phyloP scores from a whole-genome alignment of 495 filamentous ascomycete species.

The Penicillium diatomitis region DNA sequence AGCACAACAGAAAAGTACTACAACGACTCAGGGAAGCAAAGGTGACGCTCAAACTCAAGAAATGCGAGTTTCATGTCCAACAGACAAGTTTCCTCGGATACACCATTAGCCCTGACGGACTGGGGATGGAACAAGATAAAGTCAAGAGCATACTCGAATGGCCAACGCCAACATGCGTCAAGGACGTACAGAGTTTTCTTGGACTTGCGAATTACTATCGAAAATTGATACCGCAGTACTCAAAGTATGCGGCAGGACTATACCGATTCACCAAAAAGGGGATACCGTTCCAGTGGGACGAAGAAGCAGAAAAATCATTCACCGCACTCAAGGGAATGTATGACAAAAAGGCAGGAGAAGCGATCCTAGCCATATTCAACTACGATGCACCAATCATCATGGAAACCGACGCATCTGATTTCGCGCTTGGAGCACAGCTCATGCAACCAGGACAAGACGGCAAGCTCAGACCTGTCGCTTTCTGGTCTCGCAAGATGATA shows the following conservation, averaged over 20 bases:
- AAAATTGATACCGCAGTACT: neutral
- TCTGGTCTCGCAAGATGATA: neutral
- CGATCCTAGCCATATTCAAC: neutral
- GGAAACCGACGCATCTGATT: no score
- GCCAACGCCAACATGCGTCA: no score
- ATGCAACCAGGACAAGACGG: no score
- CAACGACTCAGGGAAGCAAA: neutral
- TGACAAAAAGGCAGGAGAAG: neutral
- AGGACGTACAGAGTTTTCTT: no score
- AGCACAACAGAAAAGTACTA: neutral
- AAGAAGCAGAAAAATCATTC: neutral
- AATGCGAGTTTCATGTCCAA: constrained; percentile 1
- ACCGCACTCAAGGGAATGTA: neutral
- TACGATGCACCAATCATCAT: no score
- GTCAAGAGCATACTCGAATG: no score
- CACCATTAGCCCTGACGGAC: no score
- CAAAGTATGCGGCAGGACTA: neutral
- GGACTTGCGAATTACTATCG: neutral
- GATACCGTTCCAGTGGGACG: neutral
- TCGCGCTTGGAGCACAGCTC: no score
- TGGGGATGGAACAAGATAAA: no score
- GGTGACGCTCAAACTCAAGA: constrained; percentile 7
- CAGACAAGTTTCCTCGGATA: no score
- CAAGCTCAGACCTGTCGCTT: no score
- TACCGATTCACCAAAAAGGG: neutral